phyloP scores from a whole-genome alignment of 2,329 filamentous ascomycete species.

The Trichoderma semiorbis region DNA sequence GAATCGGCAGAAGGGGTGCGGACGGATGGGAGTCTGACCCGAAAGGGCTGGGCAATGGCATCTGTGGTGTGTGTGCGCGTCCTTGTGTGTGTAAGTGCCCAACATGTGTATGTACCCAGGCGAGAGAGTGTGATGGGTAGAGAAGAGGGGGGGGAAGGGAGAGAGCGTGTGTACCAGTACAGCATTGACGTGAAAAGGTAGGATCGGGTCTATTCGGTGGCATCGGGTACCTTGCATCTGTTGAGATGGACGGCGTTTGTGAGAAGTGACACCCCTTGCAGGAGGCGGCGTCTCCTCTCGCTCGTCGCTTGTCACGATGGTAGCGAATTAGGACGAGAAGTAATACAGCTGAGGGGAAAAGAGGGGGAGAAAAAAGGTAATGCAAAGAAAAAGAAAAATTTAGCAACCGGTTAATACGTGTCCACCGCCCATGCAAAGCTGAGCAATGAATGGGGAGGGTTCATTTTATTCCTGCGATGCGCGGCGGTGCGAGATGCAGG shows the following conservation, averaged over 20 bases:
- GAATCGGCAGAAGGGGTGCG: neutral
- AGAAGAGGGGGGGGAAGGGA: neutral
- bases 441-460: neutral
- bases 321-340: neutral
- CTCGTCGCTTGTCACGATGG: neutral
- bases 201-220: neutral
- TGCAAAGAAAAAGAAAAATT: neutral
- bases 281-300: neutral
- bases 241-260: neutral
- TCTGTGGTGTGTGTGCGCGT: neutral
- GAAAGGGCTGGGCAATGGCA: neutral
- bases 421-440: neutral
- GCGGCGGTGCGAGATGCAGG: neutral
- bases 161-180: neutral
- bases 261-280: neutral
- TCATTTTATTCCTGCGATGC: neutral
- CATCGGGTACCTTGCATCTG: slow-evolving; percentile 12
- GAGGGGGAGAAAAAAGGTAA: neutral
- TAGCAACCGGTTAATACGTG: neutral
- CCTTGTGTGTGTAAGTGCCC: neutral
- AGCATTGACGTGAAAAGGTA: neutral
- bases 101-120: neutral
- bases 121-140: neutral
- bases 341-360: neutral
- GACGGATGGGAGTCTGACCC: neutral